phyloP scores from a whole-genome alignment of 1,284 basidiomycete species.

The Sporisorium scitamineum region DNA sequence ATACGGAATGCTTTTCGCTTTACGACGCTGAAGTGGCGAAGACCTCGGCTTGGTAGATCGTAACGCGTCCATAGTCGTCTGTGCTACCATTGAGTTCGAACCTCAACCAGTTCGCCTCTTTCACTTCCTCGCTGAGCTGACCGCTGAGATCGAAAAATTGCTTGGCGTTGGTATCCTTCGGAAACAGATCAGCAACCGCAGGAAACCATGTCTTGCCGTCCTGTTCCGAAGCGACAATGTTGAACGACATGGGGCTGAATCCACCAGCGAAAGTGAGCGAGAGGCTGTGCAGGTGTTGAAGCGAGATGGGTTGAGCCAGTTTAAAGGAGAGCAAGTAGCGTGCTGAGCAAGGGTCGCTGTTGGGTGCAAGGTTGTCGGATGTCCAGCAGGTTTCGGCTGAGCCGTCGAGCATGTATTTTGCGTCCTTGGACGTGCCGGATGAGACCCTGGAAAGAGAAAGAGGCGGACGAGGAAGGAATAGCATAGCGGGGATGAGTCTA shows the following conservation, averaged over 20 bases:
- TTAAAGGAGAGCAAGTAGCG: slow-evolving; percentile 34
- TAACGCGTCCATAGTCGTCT: slow-evolving; percentile 49
- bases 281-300: slow-evolving; percentile 18
- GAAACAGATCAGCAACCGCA: slow-evolving; percentile 8
- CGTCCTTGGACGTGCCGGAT: slow-evolving; percentile 44
- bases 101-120: slow-evolving; percentile 13
- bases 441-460: slow-evolving; percentile 17
- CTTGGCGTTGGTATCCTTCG: slow-evolving; percentile 41
- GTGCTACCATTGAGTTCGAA: slow-evolving; percentile 41
- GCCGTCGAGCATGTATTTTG: slow-evolving; percentile 44
- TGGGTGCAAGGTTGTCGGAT: slow-evolving; percentile 41
- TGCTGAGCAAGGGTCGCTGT: slow-evolving; percentile 18
- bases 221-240: slow-evolving; percentile 7
- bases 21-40: slow-evolving; percentile 12
- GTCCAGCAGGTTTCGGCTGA: slow-evolving; percentile 51
- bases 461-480: background rate
- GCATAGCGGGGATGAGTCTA: background rate
- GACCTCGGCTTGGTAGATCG: slow-evolving; percentile 40
- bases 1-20: too few species aligned
- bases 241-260: slow-evolving; percentile 30
- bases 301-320: background rate
- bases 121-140: background rate
- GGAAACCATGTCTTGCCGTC: slow-evolving; percentile 23
- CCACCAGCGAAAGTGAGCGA: slow-evolving; percentile 47
- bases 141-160: slow-evolving; percentile 29